phyloP scores from a whole-genome alignment of 2,329 filamentous ascomycete genomes.

The Nemania sp. region DNA sequence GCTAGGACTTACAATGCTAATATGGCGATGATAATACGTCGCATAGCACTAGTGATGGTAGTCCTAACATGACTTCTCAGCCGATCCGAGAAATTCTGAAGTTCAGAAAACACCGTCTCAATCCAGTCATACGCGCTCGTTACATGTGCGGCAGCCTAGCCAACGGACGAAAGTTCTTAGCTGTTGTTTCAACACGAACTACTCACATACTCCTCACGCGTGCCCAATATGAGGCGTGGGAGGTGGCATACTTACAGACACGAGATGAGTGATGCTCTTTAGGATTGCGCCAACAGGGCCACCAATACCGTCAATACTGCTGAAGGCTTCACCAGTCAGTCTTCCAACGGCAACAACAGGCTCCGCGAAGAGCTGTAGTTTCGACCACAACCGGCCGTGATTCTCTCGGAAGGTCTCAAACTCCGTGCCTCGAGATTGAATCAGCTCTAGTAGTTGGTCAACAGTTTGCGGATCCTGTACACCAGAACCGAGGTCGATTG shows the following conservation, averaged over 20 bases:
- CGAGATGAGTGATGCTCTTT: constrained; percentile 20
- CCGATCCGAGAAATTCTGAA: constrained; percentile 25
- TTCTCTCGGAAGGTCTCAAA: constrained; percentile 22
- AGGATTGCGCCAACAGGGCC: constrained; percentile 8
- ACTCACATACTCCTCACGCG: not conserved
- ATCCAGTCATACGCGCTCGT: constrained; percentile 28
- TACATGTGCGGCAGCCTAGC: constrained; percentile 17
- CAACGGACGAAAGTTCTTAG: not conserved
- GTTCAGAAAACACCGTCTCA: constrained; percentile 19
- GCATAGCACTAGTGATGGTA: constrained; percentile 22
- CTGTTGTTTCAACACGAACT: not conserved
- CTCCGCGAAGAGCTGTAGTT: constrained; percentile 5
- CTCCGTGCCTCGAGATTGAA: constrained; percentile 9
- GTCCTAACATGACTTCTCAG: constrained; percentile 18
- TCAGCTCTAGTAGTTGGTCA: constrained; percentile 20
- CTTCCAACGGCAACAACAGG: constrained; percentile 3
- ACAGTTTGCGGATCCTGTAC: not conserved
- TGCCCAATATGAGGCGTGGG: not conserved
- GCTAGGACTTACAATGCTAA: constrained; percentile 18
- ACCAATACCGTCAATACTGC: constrained; percentile 8
- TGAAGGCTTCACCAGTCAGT: constrained; percentile 5
- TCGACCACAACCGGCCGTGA: constrained; percentile 14
- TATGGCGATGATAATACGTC: constrained; percentile 22
- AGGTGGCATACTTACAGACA: constrained; percentile 4
- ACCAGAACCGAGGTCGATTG: constrained; percentile 5